Evolutionary conservation across 345 rosid species (phyloP), one percentile per base, ranked within the genome.

Genomic region (Punica granatum): DNA sequence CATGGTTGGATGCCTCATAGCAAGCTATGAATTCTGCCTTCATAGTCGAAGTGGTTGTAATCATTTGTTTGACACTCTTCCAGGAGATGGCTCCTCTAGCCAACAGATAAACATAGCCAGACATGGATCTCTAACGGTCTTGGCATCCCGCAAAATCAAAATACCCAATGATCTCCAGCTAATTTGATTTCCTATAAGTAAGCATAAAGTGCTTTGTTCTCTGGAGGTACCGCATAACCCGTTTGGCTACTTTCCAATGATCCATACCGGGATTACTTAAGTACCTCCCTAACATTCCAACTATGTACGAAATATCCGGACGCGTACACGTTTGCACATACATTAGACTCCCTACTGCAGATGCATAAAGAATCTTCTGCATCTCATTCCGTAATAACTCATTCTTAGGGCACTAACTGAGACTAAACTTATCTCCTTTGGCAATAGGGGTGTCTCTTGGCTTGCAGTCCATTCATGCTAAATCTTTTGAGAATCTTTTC

Each of bases 131-230:
- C 15, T 1, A 14, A 25, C 11, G 21, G 37, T 64, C 34, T 23
- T 6, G 31, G 60, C 61, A 48, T 32, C 69, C 51, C 31, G 43
- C 42, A 26, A 51, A 67, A 67, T 54, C 34, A 51, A 32, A 28
- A 66, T 66, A 66, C 37, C 68, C 56, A 30, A 30, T 31, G 60
- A 67, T 67, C 70, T 67, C 49, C 21, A 67, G 33, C 62, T 46
- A 60, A 67, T 56, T 48, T 23, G 48, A 67, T 19, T 30, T 53
- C n/a, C 39, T 31, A 28, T 53, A 67, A 0, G 63, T 67, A 63
- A 54, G 62, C 59, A 66, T 66, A 28, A 8, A 46, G 11, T 9
- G 28, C 26, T 66, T 46, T 44, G n/a, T 66, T 32, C 21, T 46
- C 26, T 66, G 56, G 43, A 66, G 7, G 9, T 65, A 44, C 18